Percentiles rank a stretch among this genome's conserved stretches.
Evolutionary conservation across 257 asterid genomes (phyloP).

Genomic region (Cynanchum wilfordii): DNA sequence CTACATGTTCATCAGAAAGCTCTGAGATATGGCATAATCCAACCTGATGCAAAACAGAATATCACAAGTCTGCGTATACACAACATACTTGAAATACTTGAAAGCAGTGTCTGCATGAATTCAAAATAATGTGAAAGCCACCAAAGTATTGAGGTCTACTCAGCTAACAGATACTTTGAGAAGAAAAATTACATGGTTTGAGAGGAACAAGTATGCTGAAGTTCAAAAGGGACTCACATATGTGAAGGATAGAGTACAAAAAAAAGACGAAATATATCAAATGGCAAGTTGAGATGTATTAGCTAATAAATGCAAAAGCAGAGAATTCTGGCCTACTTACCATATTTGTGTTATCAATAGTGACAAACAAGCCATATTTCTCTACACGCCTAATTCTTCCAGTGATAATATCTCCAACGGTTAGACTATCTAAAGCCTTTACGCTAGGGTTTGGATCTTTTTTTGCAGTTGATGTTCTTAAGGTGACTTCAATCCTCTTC

Average conservation of each 20-base stretch:
- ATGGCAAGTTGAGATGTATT: neutral
- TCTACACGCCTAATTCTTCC: constrained; percentile 85
- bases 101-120: neutral
- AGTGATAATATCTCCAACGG: constrained; percentile 59
- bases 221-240: neutral
- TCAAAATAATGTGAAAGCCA: neutral
- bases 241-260: neutral
- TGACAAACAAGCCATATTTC: constrained; percentile 75
- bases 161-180: neutral
- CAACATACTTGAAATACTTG: neutral
- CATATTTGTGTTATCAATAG: constrained; percentile 63
- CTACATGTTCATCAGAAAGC: constrained; percentile 70
- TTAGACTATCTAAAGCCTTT: constrained; percentile 39
- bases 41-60: constrained; percentile 43
- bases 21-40: constrained; percentile 96
- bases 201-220: neutral
- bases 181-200: neutral
- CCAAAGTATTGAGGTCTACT: neutral
- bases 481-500: constrained; percentile 83
- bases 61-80: neutral
- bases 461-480: constrained; percentile 53
- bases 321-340: constrained; percentile 26
- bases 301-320: neutral
- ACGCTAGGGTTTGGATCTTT: constrained; percentile 36
- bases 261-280: neutral